Conservation (phyloP, 352 stramenopile species). For the Phytophthora pistaciae region DNA sequence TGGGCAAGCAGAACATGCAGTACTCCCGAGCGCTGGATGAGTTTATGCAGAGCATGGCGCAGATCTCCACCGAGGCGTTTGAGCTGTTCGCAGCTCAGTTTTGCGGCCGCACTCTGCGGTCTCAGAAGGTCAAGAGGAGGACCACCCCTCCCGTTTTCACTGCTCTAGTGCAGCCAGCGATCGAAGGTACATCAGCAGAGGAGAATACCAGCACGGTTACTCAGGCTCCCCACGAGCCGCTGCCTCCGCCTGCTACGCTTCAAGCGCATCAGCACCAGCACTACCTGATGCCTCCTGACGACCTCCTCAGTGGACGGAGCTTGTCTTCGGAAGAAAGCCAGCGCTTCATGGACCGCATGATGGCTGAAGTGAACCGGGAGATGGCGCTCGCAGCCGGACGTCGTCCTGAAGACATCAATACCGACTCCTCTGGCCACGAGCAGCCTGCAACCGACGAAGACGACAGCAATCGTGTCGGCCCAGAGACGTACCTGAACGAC, state of each 20-base stretch:
- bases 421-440: slow-evolving; percentile 12
- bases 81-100: slow-evolving; percentile 83
- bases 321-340: slow-evolving; percentile 77
- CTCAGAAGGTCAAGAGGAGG: slow-evolving; percentile 75
- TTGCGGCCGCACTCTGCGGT: slow-evolving; percentile 75
- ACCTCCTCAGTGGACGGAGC: slow-evolving; percentile 49
- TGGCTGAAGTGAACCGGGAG: slow-evolving; percentile 68
- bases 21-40: slow-evolving; percentile 77
- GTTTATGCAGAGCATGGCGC: slow-evolving; percentile 72
- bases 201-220: slow-evolving; percentile 20
- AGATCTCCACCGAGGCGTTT: slow-evolving; percentile 78
- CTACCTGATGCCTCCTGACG: slow-evolving; percentile 57
- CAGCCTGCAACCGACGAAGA: slow-evolving; percentile 34
- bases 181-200: slow-evolving; percentile 4
- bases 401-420: slow-evolving; percentile 1
- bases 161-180: slow-evolving; percentile 7
- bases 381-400: slow-evolving; percentile 43
- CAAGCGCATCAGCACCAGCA: slow-evolving; percentile 39
- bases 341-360: slow-evolving; percentile 83
- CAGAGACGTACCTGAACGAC: slow-evolving; percentile 78
- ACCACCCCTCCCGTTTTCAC: slow-evolving; percentile 7
- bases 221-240: too few species aligned
- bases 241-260: slow-evolving; percentile 18
- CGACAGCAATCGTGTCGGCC: slow-evolving; percentile 46
- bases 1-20: slow-evolving; percentile 90